Evolutionary conservation across 768 basidiomycete genomes (phyloP), one percentile per base, ranked within the genome.

Genomic region (Vararia minispora): DNA sequence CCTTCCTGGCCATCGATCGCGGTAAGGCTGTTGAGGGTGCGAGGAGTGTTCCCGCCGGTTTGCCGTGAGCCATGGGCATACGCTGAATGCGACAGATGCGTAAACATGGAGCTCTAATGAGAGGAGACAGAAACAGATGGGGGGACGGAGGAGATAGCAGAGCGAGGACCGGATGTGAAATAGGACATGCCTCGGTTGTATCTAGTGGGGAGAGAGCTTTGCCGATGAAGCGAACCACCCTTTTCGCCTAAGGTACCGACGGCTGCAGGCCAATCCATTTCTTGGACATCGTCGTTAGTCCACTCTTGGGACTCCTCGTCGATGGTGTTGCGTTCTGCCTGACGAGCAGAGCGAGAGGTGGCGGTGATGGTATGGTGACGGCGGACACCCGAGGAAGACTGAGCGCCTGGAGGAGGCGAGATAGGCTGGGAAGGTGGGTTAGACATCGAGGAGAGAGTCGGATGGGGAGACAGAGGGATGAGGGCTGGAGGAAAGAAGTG

Each of bases 1-100:
- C 79, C 84, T 49, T 90, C 86, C 51, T 85, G 80, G 28, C 84
- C 85, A 36, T 82, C 76, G 58, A 90, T 89, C 39, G 82, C 82
- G 25, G 81, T 73, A 37, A 90, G 73, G 56, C 83, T 88, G 52
- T 87, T 88, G 58, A 88, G 64, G 17, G 74, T 72, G 42, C 83
- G 76, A 24, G 81, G 79, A 18, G 82, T 80, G 45, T 69, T 54
- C 49, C 63, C 79, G 20, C 80, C 79, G 9, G 73, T 52, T 52
- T 74, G 61, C 41, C 59, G 47, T 10, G 28, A 39, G 8, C 22
- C 33, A 1, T 48, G 47, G 3, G 35, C 45, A 40, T 48, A 48
- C 30, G 45, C 47, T 48, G 38, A 17, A 24, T 35, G n/a, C 8
- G 25, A 35, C 16, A 23, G 14, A 35, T 13, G 27, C 11, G n/a